Evolutionary conservation across 495 filamentous ascomycete genomes (phyloP), one percentile per base, ranked within the genome.

Genomic region (Penicillium desertorum): DNA sequence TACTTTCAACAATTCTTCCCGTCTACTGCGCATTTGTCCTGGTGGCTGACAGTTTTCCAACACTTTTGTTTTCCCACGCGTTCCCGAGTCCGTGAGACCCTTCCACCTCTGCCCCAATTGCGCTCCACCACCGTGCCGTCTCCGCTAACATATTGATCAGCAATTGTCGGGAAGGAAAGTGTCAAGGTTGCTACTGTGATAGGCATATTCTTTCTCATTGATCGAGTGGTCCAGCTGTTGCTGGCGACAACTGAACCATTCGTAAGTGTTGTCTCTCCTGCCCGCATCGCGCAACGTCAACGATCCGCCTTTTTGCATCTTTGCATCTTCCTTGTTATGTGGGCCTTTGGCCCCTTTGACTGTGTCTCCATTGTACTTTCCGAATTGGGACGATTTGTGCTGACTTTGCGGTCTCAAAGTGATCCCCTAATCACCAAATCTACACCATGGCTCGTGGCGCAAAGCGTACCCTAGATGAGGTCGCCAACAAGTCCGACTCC

Each of bases 401-500:
- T 68, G 39, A 66, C 59, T 54, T 42, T 34, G 19, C 44, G 22
- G 30, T 39, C 41, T 27, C 45, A 25, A 49, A 64, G 62, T 62
- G 56, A 58, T 32, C 37, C 51, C 47, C 43, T 49, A 45, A 44
- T 43, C 59, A 52, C 32, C 47, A 58, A 39, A 23, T 27, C 32
- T 58, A 47, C 56, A 82, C 79, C 75, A 80, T 82, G 63, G 70
- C 65, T 61, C 76, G 76, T 51, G 58, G 66, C 36, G 46, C 59
- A 46, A 94, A 94, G 73, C 83, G 91, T 57, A 88, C 86, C 72
- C 70, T 87, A 58, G 86, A 90, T 54, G 83, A 82, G 59, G 82
- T 93, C 62, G 90, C 86, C 22, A 91, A 85, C 74, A 88, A 89
- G 66, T 94, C 91, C 44, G 91, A 96, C 63, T 83, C 90, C 0